Conservation (phyloP, 768 basidiomycete species). For the Boletus sp. region DNA sequence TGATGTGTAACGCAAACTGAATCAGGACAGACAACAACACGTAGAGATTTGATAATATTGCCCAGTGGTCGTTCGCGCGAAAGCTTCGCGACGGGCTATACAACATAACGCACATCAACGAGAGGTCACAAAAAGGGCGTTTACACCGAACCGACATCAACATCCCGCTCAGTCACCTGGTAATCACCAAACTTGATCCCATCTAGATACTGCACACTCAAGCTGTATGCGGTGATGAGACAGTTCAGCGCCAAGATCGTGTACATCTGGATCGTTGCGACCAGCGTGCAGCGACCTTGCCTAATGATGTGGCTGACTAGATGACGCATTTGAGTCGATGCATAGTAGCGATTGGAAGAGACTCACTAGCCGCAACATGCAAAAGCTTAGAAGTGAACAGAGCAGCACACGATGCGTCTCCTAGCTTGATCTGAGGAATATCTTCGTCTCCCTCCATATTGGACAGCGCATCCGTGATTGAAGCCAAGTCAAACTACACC, state of each 20-base stretch:
- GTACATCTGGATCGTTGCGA: slow-evolving; percentile 99
- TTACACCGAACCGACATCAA: slow-evolving; percentile 86
- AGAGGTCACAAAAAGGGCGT: background rate
- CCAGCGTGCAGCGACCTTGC: slow-evolving; percentile 97
- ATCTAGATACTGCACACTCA: slow-evolving; percentile 96
- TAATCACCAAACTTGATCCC: slow-evolving; percentile 99
- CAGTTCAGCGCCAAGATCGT: slow-evolving; percentile 98
- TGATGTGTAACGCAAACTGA: slow-evolving; percentile 94
- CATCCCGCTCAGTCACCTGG: slow-evolving; percentile 89
- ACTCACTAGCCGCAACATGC: slow-evolving; percentile 94
- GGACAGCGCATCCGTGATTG: slow-evolving; percentile 82
- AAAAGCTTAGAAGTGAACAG: slow-evolving; percentile 98
- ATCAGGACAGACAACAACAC: slow-evolving; percentile 87
- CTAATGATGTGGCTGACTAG: slow-evolving; percentile 95
- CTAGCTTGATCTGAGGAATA: slow-evolving; percentile 96
- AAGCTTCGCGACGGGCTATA: slow-evolving; percentile 96
- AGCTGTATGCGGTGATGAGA: slow-evolving; percentile 96
- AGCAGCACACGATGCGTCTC: slow-evolving; percentile 98
- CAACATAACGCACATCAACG: slow-evolving; percentile 22
- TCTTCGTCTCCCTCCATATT: slow-evolving; percentile 95
- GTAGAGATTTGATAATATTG: slow-evolving; percentile 96
- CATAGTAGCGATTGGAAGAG: no score
- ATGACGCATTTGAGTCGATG: background rate
- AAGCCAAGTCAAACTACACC: slow-evolving; percentile 68
- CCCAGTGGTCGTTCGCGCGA: slow-evolving; percentile 90